Base-by-base conservation (phyloP, 2,329 filamentous ascomycete species). In the Apiospora aurea region DNA sequence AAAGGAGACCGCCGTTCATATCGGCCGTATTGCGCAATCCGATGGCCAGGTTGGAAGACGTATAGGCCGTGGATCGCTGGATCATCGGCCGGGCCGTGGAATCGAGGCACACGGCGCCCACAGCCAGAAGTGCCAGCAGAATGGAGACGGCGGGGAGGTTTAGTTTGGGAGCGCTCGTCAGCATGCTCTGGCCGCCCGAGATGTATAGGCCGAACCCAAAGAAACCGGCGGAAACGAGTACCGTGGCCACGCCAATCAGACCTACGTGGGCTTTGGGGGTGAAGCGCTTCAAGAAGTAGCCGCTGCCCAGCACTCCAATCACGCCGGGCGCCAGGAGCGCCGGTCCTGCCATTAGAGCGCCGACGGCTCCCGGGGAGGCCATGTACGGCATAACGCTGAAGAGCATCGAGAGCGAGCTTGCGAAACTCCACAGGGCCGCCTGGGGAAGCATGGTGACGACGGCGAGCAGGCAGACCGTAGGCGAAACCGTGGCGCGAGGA, bases 31-130 rank as follows among this genome's bases (percentile, higher is more conserved):
- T 85, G 43, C 86, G 83, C 70, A 86, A 81, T 34, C 83, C 82
- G 16, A 84, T 79, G n/a, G 80, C 80, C 34, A 87, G 80, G 76
- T 83, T 87, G 7, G 84, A 81, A 3, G 82, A 84, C 0, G 86
- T 88, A 73, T 86, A 88, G 66, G 84, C 83, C 10, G 86, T 84
- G 44, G 85, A 87, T n/a, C 83, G 81, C 38, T 81, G 80, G 64
- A 88, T 81, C 38, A 86, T 76, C 1, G 86, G 85, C 3, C 80
- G 78, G 2, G 81, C 80, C 0, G 83, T 81, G 2, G 81, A 80
- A 70, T 86, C 83, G 7, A 88, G 79, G 2, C 81, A 75, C 38
- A 82, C 77, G 0, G 79, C 78, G 26, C 85, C 86, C 0, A 82
- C 82, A 0, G 86, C 86, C 0, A 88, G 78, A 11, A 88, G 79